A percentile compares a stretch with the other conserved stretches of the same genome.
Conservation (phyloP, 345 rosid genomes). For the Eutrema yunnanense region DNA sequence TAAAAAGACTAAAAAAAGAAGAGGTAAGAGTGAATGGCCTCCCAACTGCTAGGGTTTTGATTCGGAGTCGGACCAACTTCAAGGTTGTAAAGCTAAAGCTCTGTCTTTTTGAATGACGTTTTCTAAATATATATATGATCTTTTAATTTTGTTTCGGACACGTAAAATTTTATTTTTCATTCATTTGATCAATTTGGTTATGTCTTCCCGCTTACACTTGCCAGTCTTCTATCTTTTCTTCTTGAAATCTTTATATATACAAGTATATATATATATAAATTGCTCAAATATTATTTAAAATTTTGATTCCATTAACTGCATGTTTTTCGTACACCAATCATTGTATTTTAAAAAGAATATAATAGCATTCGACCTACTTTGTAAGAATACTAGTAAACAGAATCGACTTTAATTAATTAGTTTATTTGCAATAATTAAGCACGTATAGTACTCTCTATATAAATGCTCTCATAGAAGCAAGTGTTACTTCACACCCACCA, state of each 20-base stretch:
- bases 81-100: conserved; percentile 21
- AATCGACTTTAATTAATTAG: conserved; percentile 7
- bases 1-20: background rate
- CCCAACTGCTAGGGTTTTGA: conserved; percentile 8
- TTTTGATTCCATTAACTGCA: background rate
- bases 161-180: background rate
- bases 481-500: conserved; percentile 26
- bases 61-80: conserved; percentile 22
- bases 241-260: background rate
- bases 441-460: conserved; percentile 12
- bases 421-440: conserved; percentile 10
- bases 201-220: background rate
- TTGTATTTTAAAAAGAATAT: background rate
- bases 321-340: conserved; percentile 14
- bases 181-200: background rate
- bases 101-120: background rate
- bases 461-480: conserved; percentile 11
- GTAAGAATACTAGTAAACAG: background rate
- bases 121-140: background rate
- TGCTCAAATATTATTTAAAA: background rate
- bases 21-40: background rate
- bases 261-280: background rate
- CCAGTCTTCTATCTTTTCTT: background rate
- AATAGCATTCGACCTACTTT: conserved; percentile 19
- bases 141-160: background rate